Evolutionary conservation across 192 early-diverging fungal genomes (phyloP).

Genomic region (Anaeromyces robustus): DNA sequence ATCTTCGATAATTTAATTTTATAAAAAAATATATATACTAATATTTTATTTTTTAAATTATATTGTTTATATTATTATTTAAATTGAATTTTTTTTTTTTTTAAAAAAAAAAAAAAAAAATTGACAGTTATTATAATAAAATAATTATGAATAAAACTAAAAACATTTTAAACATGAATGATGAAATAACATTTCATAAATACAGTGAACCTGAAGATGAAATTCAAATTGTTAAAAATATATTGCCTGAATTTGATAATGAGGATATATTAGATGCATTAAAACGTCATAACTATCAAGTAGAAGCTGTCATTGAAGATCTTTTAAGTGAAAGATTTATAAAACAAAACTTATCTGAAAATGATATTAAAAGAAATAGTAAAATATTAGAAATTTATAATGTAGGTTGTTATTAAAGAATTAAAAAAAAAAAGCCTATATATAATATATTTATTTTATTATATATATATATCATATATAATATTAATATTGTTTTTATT

Average conservation of each 20-base stretch:
- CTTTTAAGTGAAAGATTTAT: not conserved
- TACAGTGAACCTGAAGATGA: too few relatives aligned
- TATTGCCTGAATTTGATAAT: not conserved
- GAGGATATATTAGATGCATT: not conserved
- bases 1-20: too few relatives aligned
- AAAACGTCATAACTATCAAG: not conserved
- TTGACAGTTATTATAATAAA: too few relatives aligned
- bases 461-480: too few relatives aligned
- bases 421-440: too few relatives aligned
- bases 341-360: not conserved
- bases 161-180: not conserved
- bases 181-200: not conserved
- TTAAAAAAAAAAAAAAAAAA: too few relatives aligned
- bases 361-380: not conserved
- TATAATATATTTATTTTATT: too few relatives aligned
- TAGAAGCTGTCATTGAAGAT: not conserved
- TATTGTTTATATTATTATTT: too few relatives aligned
- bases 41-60: too few relatives aligned
- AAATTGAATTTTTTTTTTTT: too few relatives aligned
- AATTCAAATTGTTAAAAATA: not conserved
- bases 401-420: not conserved
- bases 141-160: not conserved
- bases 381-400: not conserved
- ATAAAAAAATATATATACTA: too few relatives aligned
- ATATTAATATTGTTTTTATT: too few relatives aligned